These are phyloP conservation scores for Kodamaea fukazawae DNA, from an alignment of 805 yeast genomes.

Conservation along the genomic window DNA sequence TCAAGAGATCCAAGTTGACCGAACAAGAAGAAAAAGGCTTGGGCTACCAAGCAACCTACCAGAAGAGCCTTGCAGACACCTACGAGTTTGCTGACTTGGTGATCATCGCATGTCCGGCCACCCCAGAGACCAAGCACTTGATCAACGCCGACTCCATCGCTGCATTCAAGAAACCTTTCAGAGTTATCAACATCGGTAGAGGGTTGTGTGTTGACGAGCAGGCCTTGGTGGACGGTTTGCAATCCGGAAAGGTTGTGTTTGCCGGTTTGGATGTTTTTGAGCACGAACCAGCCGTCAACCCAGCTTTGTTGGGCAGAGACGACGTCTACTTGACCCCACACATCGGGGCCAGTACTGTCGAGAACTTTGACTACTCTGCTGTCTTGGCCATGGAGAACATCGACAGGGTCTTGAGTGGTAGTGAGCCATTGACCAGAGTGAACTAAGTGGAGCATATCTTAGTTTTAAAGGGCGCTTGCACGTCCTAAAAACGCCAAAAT, in stretches of 20 bases:
- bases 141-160: constrained; percentile 48
- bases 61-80: constrained; percentile 30
- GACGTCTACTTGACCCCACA: constrained; percentile 28
- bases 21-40: constrained; percentile 31
- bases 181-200: constrained; percentile 26
- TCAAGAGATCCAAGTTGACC: constrained; percentile 50
- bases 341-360: constrained; percentile 52
- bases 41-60: constrained; percentile 46
- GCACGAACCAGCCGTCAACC: constrained; percentile 20
- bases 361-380: constrained; percentile 53
- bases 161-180: constrained; percentile 48
- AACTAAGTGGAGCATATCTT: constrained; percentile 4
- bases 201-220: constrained; percentile 25
- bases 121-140: constrained; percentile 54
- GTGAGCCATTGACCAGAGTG: constrained; percentile 25
- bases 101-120: constrained; percentile 66
- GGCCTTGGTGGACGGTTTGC: constrained; percentile 23
- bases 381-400: constrained; percentile 55
- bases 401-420: constrained; percentile 40
- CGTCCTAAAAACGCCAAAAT: too few relatives aligned
- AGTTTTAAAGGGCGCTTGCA: too few relatives aligned
- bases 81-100: constrained; percentile 52
- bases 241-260: constrained; percentile 22
- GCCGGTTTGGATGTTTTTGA: constrained; percentile 30
- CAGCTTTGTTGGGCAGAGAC: constrained; percentile 20